phyloP scores from a whole-genome alignment of 345 rosid genomes.

The Jatropha curcas region DNA sequence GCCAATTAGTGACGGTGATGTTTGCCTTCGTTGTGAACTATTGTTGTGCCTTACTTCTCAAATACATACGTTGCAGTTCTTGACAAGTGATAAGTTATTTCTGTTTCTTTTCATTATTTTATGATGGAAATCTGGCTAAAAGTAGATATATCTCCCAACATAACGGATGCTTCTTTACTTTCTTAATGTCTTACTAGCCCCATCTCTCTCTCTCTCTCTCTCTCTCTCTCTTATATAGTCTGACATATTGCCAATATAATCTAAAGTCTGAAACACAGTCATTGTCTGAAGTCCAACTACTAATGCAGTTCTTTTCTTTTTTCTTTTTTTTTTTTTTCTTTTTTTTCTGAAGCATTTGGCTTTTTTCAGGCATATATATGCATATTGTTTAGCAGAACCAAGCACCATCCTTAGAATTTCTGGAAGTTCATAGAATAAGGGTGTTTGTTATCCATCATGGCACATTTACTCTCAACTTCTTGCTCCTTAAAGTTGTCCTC shows the following conservation, averaged over 20 bases:
- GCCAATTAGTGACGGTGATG: background rate
- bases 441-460: constrained; percentile 37
- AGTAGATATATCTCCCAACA: background rate
- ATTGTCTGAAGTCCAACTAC: background rate
- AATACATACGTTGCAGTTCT: background rate
- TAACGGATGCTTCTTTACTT: background rate
- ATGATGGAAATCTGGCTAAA: background rate
- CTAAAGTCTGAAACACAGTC: too few species aligned
- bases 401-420: background rate
- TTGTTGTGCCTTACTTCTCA: background rate
- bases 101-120: background rate
- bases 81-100: background rate
- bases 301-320: background rate
- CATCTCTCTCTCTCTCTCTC: background rate
- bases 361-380: constrained; percentile 44
- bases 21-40: background rate
- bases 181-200: background rate
- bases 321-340: too few species aligned
- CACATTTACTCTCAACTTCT: constrained; percentile 64
- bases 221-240: background rate
- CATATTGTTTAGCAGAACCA: constrained; percentile 22
- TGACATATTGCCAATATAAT: background rate
- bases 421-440: background rate
- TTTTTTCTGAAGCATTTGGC: background rate
- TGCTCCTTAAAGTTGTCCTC: constrained; percentile 49